These are phyloP conservation scores for Brassica nigra DNA, from an alignment of 345 rosid species.

Conservation along the genomic window DNA sequence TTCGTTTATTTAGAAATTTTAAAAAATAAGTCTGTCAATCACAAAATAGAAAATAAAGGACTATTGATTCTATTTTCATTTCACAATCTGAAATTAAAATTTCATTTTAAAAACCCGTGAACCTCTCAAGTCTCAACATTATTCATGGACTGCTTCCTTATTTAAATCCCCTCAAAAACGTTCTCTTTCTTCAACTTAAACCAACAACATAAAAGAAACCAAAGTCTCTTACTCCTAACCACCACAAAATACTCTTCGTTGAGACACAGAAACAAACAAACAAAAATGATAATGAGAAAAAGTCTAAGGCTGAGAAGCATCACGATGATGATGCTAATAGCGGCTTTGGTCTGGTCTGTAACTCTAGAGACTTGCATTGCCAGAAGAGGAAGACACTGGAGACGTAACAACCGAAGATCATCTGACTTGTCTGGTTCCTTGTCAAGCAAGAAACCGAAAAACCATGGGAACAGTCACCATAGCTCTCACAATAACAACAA, in stretches of 20 bases:
- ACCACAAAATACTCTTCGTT: conserved; percentile 22
- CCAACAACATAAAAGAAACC: neutral
- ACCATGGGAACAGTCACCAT: conserved; percentile 41
- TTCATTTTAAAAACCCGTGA: conserved; percentile 41
- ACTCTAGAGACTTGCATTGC: conserved; percentile 76
- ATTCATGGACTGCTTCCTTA: conserved; percentile 46
- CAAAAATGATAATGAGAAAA: conserved; percentile 41
- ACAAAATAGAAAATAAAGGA: conserved; percentile 3
- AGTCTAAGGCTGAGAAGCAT: conserved; percentile 49
- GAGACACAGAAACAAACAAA: neutral
- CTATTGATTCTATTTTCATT: neutral
- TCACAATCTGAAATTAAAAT: neutral
- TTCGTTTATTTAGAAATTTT: neutral
- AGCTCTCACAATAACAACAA: conserved; percentile 30
- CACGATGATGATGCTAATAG: conserved; percentile 57
- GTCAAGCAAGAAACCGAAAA: conserved; percentile 59
- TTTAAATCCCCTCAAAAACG: conserved; percentile 44
- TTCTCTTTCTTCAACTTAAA: conserved; percentile 23
- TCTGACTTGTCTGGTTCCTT: conserved; percentile 45
- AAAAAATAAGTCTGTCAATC: neutral
- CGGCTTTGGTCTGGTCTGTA: conserved; percentile 65
- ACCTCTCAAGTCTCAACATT: conserved; percentile 38
- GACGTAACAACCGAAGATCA: conserved; percentile 45
- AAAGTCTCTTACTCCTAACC: conserved; percentile 21
- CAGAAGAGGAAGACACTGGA: conserved; percentile 82